Base-by-base conservation (phyloP, 805 yeast species). In the Cyberlindnera misumaiensis region DNA sequence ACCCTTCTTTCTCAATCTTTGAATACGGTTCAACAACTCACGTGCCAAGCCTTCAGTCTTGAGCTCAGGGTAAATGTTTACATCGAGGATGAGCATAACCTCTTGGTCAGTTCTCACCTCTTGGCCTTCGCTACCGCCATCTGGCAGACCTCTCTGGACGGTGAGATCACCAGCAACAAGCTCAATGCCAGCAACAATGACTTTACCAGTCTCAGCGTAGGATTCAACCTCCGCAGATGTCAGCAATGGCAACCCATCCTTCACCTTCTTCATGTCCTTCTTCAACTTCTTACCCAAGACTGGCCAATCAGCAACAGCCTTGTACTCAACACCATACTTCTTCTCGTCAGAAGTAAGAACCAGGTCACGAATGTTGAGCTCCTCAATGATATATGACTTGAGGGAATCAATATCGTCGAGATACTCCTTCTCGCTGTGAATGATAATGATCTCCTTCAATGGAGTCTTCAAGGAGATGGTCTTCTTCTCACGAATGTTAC, bases 261-360 rank as follows among this genome's bases (percentile, higher is more conserved):
- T 94, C 44, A 93, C 98, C 62, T 77, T 81, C 68, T 84, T 87
- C 45, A 85, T 94, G 54, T 89, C 97, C 60, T 81, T 80, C 78
- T 88, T 90, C 64, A 93, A 76, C 67, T 93, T 93, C 74, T 90
- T 93, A 68, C 99, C 99, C 51, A 93, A 74, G 15, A 88, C 86
- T 42, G 97, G 96, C 98, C 99, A 93, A 69, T 93, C 99, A 35
- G 98, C 98, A 62, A 85, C 94, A 31, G 90, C 97, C 47, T 75
- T 77, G 71, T 89, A 90, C 60, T 82, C 84, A 45, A 93, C 97
- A 54, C 89, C 93, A 59, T 89, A 90, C 58, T 82, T 80, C 52
- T 72, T 80, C 68, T 93, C 99, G 58, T 93, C 96, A 17, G 84
- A 72, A 15, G 97, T 88, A 53, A 93, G 81, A 53, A 86, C 68